Conservation (phyloP, 768 basidiomycete genomes). For the Leucocoprinus leucothites region DNA sequence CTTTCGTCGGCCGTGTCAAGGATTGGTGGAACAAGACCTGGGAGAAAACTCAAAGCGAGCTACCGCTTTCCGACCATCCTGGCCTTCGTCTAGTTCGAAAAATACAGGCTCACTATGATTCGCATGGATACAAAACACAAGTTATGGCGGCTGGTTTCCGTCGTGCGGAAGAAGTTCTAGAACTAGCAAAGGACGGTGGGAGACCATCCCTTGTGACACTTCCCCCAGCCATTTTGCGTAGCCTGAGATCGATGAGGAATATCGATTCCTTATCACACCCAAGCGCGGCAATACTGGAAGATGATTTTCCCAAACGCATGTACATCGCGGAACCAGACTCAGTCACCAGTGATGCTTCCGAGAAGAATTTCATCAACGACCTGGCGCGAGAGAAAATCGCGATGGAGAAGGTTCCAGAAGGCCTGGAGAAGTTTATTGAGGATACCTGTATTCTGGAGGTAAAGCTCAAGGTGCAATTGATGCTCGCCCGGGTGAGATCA, state of each 20-base stretch:
- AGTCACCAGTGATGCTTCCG: not conserved
- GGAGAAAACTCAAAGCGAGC: constrained; percentile 19
- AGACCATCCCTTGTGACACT: constrained; percentile 30
- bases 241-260: constrained; percentile 16
- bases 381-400: not conserved
- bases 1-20: constrained; percentile 37
- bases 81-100: constrained; percentile 21
- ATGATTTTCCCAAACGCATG: not conserved
- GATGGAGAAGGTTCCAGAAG: constrained; percentile 32
- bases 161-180: constrained; percentile 28
- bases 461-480: not conserved
- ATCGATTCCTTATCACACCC: not conserved
- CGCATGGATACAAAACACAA: constrained; percentile 22
- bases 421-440: constrained; percentile 29
- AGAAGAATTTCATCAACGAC: not conserved
- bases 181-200: constrained; percentile 15
- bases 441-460: constrained; percentile 29
- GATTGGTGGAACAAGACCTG: constrained; percentile 30
- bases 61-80: constrained; percentile 21
- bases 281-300: constrained; percentile 9
- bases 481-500: not conserved
- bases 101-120: constrained; percentile 24
- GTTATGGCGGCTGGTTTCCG: constrained; percentile 36
- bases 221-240: constrained; percentile 29
- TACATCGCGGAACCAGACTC: not conserved